Conservation (phyloP, 2,329 filamentous ascomycete genomes). For the Aureobasidium namibiae region DNA sequence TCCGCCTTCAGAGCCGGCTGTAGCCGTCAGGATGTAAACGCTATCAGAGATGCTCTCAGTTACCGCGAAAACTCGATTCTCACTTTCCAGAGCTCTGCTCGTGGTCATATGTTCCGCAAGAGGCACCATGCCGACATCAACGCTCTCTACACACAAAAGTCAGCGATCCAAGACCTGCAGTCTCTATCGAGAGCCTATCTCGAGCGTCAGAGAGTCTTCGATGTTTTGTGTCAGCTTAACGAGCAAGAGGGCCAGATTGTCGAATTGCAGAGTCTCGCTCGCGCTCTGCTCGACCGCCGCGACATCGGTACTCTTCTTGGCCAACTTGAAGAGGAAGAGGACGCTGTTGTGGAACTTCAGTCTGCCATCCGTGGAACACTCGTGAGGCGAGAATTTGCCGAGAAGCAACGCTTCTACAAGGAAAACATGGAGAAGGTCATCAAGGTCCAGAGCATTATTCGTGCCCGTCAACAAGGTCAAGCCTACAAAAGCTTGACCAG, state of each 20-base stretch:
- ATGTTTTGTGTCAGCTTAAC: slow-evolving; percentile 61
- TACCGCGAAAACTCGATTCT: slow-evolving; percentile 36
- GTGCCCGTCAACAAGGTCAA: slow-evolving; percentile 90
- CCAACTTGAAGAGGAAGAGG: slow-evolving; percentile 76
- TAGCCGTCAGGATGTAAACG: slow-evolving; percentile 14
- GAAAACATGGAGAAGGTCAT: slow-evolving; percentile 99
- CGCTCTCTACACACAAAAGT: slow-evolving; percentile 50
- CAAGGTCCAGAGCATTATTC: slow-evolving; percentile 95
- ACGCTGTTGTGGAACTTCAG: slow-evolving; percentile 66
- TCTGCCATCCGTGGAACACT: slow-evolving; percentile 64
- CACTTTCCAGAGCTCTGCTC: slow-evolving; percentile 44
- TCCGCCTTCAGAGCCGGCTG: slow-evolving; percentile 30
- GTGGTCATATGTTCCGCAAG: slow-evolving; percentile 40
- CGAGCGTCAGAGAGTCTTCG: slow-evolving; percentile 51
- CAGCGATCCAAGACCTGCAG: slow-evolving; percentile 56
- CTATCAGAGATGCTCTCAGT: slow-evolving; percentile 29
- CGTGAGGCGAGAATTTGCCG: slow-evolving; percentile 65
- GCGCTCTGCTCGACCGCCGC: slow-evolving; percentile 71
- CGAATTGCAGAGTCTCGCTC: slow-evolving; percentile 64
- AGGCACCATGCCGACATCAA: slow-evolving; percentile 37
- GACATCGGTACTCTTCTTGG: slow-evolving; percentile 65
- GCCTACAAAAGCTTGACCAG: slow-evolving; percentile 95
- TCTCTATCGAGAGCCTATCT: slow-evolving; percentile 58
- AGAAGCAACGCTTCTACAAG: slow-evolving; percentile 81
- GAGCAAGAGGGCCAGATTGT: slow-evolving; percentile 59